Conservation (phyloP, 1,284 basidiomycete species). For the Sphagnurus paluster region DNA sequence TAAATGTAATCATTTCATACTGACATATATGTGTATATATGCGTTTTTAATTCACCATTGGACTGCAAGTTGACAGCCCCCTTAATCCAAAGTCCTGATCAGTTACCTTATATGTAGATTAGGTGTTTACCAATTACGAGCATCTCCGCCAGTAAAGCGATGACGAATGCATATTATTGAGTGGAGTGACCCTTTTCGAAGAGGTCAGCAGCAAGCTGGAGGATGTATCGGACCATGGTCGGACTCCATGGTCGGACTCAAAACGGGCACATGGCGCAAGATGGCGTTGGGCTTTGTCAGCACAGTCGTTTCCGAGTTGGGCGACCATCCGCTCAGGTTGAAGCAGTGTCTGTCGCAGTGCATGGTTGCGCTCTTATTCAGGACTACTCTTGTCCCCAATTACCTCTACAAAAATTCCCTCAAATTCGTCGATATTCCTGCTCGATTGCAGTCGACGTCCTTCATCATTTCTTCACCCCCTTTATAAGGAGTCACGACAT, state of each 20-base stretch:
- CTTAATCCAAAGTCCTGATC: too few species aligned
- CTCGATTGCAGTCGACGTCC: neutral
- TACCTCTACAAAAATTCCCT: too few species aligned
- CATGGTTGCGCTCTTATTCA: constrained; percentile 4
- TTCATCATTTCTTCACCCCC: constrained; percentile 1
- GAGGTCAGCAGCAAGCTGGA: neutral
- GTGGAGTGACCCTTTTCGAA: too few species aligned
- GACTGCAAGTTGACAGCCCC: too few species aligned
- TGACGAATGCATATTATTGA: too few species aligned
- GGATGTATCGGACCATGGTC: neutral
- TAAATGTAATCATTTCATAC: neutral
- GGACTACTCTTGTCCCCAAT: constrained; percentile 3
- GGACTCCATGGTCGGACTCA: constrained; percentile 4
- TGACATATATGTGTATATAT: too few species aligned
- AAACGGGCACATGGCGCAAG: constrained; percentile 11
- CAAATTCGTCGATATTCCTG: too few species aligned
- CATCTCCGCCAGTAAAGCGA: too few species aligned
- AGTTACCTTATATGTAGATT: too few species aligned
- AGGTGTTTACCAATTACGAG: too few species aligned
- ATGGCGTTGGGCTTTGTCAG: constrained; percentile 15
- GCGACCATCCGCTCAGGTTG: constrained; percentile 5
- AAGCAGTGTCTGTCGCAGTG: constrained; percentile 5
- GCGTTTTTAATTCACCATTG: neutral
- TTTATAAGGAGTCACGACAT: constrained; percentile 2
- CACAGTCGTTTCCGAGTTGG: constrained; percentile 6